Evolutionary conservation across 1,284 basidiomycete genomes (phyloP).

Genomic region (Ustilago bromivora): DNA sequence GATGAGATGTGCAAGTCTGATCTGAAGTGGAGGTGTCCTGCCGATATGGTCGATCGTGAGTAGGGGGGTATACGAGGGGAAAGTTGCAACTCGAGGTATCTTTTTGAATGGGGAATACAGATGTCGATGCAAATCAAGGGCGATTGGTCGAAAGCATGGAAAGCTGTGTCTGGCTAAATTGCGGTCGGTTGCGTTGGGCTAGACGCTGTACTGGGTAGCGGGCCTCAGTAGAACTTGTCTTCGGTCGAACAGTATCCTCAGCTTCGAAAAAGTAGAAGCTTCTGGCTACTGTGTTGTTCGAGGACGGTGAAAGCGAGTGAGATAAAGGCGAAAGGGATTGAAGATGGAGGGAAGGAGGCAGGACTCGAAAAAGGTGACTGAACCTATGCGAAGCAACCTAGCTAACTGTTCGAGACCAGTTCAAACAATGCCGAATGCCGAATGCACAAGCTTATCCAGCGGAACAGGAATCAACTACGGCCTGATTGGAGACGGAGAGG

Average conservation of each 20-base stretch:
- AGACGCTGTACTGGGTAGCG: neutral
- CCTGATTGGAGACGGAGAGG: neutral
- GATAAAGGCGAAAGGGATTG: neutral
- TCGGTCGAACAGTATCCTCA: neutral
- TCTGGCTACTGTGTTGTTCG: neutral
- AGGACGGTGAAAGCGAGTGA: neutral
- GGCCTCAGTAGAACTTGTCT: neutral
- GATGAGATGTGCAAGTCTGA: slow-evolving; percentile 9
- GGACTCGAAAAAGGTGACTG: neutral
- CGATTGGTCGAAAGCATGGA: slow-evolving; percentile 6
- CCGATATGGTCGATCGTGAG: neutral
- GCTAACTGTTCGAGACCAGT: slow-evolving; percentile 13
- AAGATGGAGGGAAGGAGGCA: neutral
- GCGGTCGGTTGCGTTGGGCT: neutral
- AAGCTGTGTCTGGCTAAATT: neutral
- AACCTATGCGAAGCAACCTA: neutral
- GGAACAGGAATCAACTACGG: slow-evolving; percentile 10
- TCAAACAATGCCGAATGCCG: slow-evolving; percentile 4
- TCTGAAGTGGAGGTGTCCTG: neutral
- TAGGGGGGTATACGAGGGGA: slow-evolving; percentile 19
- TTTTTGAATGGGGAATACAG: slow-evolving; percentile 17
- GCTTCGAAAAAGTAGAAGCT: too few species aligned
- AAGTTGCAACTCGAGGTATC: slow-evolving; percentile 27
- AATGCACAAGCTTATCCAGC: neutral
- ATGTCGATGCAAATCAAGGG: slow-evolving; percentile 14